Conservation (phyloP, 208 protist species). For the Herpetomonas samuelpessoai region DNA sequence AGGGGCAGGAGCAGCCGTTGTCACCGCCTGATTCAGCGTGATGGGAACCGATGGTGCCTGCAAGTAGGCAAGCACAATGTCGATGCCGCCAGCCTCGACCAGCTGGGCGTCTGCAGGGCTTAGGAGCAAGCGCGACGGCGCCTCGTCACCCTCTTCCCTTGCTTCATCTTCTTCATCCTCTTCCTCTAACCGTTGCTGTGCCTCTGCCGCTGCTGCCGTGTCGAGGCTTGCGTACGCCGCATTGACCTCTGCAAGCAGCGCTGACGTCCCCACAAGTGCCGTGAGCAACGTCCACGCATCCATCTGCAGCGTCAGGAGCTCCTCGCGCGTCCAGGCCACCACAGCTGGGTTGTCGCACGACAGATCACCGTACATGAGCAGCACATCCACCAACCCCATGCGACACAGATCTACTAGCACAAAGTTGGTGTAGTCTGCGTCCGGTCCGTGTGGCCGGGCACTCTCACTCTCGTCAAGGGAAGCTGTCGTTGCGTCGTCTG, state of each 20-base stretch:
- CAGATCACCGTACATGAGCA: constrained; percentile 71
- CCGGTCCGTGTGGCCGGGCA: neutral
- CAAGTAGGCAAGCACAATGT: constrained; percentile 50
- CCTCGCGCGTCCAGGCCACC: constrained; percentile 64
- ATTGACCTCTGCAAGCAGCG: neutral
- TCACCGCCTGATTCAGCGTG: constrained; percentile 36
- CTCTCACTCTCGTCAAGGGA: too few relatives aligned
- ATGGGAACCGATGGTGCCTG: constrained; percentile 31
- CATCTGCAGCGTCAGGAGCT: constrained; percentile 56
- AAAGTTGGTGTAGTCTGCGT: constrained; percentile 20
- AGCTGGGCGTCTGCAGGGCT: constrained; percentile 52
- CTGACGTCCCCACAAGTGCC: constrained; percentile 47
- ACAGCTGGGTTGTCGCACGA: constrained; percentile 41
- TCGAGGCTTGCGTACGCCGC: neutral
- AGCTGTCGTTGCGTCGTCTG: too few relatives aligned
- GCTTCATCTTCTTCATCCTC: neutral
- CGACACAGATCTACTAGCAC: constrained; percentile 45
- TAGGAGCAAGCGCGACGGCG: constrained; percentile 8
- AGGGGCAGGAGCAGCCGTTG: constrained; percentile 5
- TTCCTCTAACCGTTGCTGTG: too few relatives aligned
- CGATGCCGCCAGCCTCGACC: constrained; percentile 45
- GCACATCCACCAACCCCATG: constrained; percentile 59
- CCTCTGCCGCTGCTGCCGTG: too few relatives aligned
- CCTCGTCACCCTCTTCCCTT: constrained; percentile 4
- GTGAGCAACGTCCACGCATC: constrained; percentile 70